Evolutionary conservation across 352 stramenopile genomes (phyloP), one percentile per base, ranked within the genome.

Genomic region (Thalassiosira hispida): DNA sequence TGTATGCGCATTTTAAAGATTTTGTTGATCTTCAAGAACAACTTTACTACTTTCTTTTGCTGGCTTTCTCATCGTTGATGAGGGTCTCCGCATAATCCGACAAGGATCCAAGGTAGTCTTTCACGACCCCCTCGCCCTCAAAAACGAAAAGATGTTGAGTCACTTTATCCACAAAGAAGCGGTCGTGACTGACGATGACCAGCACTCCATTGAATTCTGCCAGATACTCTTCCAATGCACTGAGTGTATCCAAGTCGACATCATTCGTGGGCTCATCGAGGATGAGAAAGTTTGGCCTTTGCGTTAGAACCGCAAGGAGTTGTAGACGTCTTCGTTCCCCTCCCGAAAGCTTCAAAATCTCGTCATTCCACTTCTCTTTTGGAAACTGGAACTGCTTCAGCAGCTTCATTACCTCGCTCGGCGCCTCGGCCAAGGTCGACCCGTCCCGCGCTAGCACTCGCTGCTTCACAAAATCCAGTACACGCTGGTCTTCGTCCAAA

Each of bases 101-200:
- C 20, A 93, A 84, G 68, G 95, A 96, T 61, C 85, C 95, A 33
- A 79, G 74, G 67, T 85, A 91, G 25, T 93, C 31, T 8, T 38
- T 38, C 31, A 38, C 31, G 8, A 38, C 89, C 7, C 75, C 87
- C 74, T 94, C 89, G 23, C 85, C 85, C 75, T 96, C 93, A 72
- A 95, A 96, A 0, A 91, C 96, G 2, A 99, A 83, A 73, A 99
- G 98, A 91, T 98, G 98, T 0, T 96, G 98, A 18, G 95, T 95
- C 31, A 99, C 93, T 23, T 98, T 97, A 90, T 99, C 96, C 33
- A 99, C 77, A 81, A 99, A 99, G 84, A 98, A 99, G 14, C 97
- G 94, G 91, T 99, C 97, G 90, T 99, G 97, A 27, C 94, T 98
- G 16, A 99, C 96, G 49, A 99, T 93, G 63, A 99, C 89, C 3